Evolutionary conservation across 345 rosid genomes (phyloP).

Genomic region (Microcos paniculata): DNA sequence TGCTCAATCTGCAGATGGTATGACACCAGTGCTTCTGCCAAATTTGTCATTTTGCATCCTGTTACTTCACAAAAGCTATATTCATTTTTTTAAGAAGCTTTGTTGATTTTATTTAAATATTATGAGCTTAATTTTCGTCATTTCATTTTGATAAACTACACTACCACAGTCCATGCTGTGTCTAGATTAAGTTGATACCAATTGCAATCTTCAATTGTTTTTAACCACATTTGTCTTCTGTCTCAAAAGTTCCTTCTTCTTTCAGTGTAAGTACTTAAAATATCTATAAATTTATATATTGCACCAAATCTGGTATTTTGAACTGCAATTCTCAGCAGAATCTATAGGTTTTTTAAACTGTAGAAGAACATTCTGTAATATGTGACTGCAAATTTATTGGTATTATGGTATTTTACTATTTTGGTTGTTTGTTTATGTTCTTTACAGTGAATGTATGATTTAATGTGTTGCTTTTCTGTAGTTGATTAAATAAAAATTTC

Average conservation of each 20-base stretch:
- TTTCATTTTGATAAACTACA: neutral
- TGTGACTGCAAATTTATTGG: neutral
- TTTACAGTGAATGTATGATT: neutral
- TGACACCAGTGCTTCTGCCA: slow-evolving; percentile 9
- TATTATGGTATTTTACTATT: too few species aligned
- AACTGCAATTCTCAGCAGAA: neutral
- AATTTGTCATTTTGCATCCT: neutral
- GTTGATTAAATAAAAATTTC: neutral
- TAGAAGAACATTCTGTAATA: neutral
- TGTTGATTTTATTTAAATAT: neutral
- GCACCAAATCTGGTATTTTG: neutral
- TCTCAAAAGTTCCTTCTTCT: neutral
- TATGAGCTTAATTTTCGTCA: neutral
- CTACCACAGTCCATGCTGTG: neutral
- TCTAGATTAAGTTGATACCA: neutral
- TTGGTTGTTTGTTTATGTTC: neutral
- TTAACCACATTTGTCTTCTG: neutral
- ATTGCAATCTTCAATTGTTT: neutral
- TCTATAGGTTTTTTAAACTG: neutral
- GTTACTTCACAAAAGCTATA: too few species aligned
- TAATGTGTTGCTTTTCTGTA: neutral
- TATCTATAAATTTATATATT: neutral
- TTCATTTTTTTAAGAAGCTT: neutral
- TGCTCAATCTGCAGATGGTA: slow-evolving; percentile 64
- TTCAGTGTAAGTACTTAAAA: neutral